A percentile compares a stretch with the other conserved stretches of the same genome.
Conservation (phyloP, 352 stramenopile species). For the Phytophthora hibernalis region DNA sequence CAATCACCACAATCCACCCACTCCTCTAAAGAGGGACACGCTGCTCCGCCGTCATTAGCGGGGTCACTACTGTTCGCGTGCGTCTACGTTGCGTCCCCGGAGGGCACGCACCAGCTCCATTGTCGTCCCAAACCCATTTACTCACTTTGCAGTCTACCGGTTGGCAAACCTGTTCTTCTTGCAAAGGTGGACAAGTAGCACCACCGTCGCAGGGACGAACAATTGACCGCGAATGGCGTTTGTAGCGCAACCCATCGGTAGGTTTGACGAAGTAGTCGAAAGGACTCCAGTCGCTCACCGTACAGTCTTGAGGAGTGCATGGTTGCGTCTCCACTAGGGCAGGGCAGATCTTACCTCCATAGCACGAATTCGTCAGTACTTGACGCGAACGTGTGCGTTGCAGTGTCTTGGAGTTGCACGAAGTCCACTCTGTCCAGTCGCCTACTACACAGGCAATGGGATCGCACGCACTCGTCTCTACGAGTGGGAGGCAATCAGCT, state of each 20-base stretch:
- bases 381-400: constrained; percentile 33
- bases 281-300: constrained; percentile 54
- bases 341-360: constrained; percentile 51
- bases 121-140: constrained; percentile 58
- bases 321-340: constrained; percentile 42
- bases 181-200: constrained; percentile 47
- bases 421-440: constrained; percentile 39
- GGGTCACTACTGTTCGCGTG: constrained; percentile 35
- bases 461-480: constrained; percentile 42
- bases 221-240: constrained; percentile 50
- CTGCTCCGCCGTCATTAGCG: constrained; percentile 43
- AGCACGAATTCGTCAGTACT: constrained; percentile 31
- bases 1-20: constrained; percentile 59
- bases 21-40: constrained; percentile 36
- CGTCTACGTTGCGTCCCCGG: constrained; percentile 38
- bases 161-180: constrained; percentile 58
- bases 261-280: constrained; percentile 51
- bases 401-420: constrained; percentile 42
- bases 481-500: constrained; percentile 38
- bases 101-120: constrained; percentile 39
- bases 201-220: constrained; percentile 48
- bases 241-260: constrained; percentile 52
- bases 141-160: constrained; percentile 66
- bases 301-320: constrained; percentile 55
- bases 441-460: constrained; percentile 50